These are phyloP conservation scores for Ophiosphaerella herpotricha DNA, from an alignment of 2,329 filamentous ascomycete genomes.

Conservation along the genomic window DNA sequence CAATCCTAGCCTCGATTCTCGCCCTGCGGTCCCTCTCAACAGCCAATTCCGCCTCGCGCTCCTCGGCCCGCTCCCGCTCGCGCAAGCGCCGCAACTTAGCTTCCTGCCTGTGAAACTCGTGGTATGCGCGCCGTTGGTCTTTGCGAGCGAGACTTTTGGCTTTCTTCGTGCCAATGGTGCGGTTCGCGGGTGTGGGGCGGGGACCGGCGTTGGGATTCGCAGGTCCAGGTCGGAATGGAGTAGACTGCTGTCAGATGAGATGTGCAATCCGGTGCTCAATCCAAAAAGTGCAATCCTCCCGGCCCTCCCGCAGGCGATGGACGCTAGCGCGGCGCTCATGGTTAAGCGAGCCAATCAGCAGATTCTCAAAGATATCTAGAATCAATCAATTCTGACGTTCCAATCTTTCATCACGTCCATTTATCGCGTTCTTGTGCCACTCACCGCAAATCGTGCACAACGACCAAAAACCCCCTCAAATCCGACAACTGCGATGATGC, in stretches of 20 bases:
- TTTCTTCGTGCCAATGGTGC: constrained; percentile 54
- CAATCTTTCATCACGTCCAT: too few species aligned
- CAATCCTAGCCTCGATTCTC: constrained; percentile 50
- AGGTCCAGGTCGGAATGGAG: constrained; percentile 38
- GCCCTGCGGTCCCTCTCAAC: constrained; percentile 49
- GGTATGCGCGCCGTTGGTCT: constrained; percentile 51
- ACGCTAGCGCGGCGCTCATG: too few species aligned
- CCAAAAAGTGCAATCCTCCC: too few species aligned
- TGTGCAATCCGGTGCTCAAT: too few species aligned
- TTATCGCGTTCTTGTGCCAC: too few species aligned
- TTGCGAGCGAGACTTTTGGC: constrained; percentile 53
- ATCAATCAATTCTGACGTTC: too few species aligned
- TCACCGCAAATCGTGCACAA: too few species aligned
- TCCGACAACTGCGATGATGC: not conserved
- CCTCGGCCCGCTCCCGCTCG: constrained; percentile 50
- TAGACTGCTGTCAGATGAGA: too few species aligned
- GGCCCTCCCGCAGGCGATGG: too few species aligned
- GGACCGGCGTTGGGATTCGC: constrained; percentile 30
- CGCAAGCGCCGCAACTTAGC: constrained; percentile 51
- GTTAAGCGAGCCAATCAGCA: too few species aligned
- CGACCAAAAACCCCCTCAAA: too few species aligned
- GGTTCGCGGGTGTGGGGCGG: constrained; percentile 33
- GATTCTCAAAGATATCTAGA: too few species aligned
- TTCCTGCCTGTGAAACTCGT: constrained; percentile 56
- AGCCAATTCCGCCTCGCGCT: constrained; percentile 50